Conservation (phyloP, 225 moss, liverwort and hornwort species). For the Pleurozium schreberi region DNA sequence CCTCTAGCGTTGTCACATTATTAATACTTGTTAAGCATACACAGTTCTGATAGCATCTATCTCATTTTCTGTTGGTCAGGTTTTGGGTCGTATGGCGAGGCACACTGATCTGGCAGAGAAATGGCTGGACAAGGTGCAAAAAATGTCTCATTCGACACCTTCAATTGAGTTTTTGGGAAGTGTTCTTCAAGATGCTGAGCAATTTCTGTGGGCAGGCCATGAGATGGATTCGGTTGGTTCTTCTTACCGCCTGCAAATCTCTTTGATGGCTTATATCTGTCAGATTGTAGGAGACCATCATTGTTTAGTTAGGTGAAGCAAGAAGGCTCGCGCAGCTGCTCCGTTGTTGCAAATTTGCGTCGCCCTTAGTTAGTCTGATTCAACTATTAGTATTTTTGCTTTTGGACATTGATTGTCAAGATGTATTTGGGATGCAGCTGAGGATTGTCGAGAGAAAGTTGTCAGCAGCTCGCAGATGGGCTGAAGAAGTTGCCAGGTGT, state of each 20-base stretch:
- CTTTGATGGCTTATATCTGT: background rate
- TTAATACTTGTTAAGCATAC: background rate
- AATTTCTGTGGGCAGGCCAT: conserved; percentile 93
- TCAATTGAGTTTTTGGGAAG: conserved; percentile 56
- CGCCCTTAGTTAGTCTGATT: background rate
- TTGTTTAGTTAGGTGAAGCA: background rate
- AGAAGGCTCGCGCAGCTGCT: background rate
- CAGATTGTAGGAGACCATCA: background rate
- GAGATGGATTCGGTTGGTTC: conserved; percentile 78
- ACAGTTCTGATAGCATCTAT: background rate
- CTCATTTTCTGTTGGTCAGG: conserved; percentile 30
- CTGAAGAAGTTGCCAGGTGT: conserved; percentile 69
- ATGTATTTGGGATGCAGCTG: conserved; percentile 35
- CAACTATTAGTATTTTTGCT: background rate
- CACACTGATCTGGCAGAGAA: conserved; percentile 68
- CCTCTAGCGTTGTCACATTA: background rate
- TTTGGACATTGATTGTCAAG: background rate
- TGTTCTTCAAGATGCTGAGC: conserved; percentile 60
- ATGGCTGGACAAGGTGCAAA: conserved; percentile 67
- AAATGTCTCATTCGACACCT: conserved; percentile 27
- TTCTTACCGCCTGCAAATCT: background rate
- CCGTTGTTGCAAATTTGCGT: background rate
- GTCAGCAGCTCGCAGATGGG: conserved; percentile 65
- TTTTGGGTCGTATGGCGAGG: conserved; percentile 52
- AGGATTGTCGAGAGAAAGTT: conserved; percentile 60